A percentile compares a stretch with the other conserved stretches of the same genome.
These are phyloP conservation scores for Ophiostoma piceae DNA, from an alignment of 2,329 filamentous ascomycete genomes.

Conservation along the genomic window DNA sequence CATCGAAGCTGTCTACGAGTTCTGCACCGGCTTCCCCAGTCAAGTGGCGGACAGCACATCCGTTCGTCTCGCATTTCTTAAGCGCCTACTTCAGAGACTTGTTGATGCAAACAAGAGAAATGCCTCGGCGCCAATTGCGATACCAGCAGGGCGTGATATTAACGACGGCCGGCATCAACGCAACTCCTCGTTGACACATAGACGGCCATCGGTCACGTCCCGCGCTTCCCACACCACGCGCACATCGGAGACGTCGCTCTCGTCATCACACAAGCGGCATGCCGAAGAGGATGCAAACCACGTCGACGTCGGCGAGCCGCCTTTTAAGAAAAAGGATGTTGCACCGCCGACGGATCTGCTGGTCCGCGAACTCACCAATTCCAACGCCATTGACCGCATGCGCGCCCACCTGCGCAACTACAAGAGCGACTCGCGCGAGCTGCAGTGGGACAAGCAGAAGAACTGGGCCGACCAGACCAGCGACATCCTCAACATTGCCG, in stretches of 20 bases:
- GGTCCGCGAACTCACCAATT: background rate
- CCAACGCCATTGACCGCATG: background rate
- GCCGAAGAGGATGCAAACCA: background rate
- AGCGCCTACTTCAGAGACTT: background rate
- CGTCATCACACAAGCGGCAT: background rate
- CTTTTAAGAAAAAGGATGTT: background rate
- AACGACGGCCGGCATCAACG: background rate
- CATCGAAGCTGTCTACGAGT: background rate
- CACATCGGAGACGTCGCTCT: background rate
- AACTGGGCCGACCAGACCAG: background rate
- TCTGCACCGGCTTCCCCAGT: background rate
- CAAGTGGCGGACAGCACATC: background rate
- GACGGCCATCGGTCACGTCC: background rate
- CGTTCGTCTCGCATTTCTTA: background rate
- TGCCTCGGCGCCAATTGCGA: background rate
- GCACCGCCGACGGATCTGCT: background rate
- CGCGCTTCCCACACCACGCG: background rate
- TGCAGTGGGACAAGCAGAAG: background rate
- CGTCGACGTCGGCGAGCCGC: background rate
- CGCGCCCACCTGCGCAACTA: background rate
- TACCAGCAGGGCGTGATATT: background rate
- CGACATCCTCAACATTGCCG: background rate
- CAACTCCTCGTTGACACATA: background rate
- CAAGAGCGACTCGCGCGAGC: constrained; percentile 8
- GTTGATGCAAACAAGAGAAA: background rate